Evolutionary conservation across 495 filamentous ascomycete genomes (phyloP), one percentile per base, ranked within the genome.

Genomic region (Gamarada debralockiae): DNA sequence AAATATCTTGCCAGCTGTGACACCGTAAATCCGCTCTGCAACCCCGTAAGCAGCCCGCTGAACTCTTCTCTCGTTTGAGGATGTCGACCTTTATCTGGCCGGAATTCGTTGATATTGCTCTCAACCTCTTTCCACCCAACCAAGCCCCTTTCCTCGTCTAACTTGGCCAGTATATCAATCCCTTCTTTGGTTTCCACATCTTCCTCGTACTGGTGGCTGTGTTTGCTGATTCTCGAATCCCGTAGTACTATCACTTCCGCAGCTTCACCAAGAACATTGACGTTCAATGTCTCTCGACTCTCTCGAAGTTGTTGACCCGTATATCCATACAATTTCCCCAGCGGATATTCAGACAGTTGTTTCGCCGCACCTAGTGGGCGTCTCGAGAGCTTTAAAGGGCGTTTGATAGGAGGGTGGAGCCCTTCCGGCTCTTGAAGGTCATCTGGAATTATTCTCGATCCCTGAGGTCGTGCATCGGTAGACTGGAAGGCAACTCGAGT

Each of bases 241-340:
- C 63, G 68, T 56, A 79, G 62, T 14, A 79, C 59, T 41, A 79
- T 71, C 38, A 67, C 70, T 9, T 67, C 55, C 13, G 63, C 62
- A 13, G 61, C 61, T 38, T 70, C 61, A n/a, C 68, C 68, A n/a
- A 74, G 51, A 48, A 58, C 64, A n/a, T 57, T 44, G 2, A 57
- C 48, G 7, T 55, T 40, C 27, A 69, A 25, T 22, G 27, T 12
- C 44, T 58, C 52, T 23, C 39, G 36, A 21, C 39, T 25, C 40
- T 55, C 44, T 37, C 34, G 37, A 15, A 36, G 14, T 20, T 34
- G 50, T 8, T 29, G 18, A 18, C 58, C 58, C 23, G 36, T 34
- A 34, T 43, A 50, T 6, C 61, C 55, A 36, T 60, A 39, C 8
- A 60, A 37, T 20, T 47, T 43, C 7, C 50, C 39, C 14, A 52